Percentiles rank a stretch among this genome's conserved stretches.
phyloP scores from a whole-genome alignment of 331 rosid genomes.

The Phaseolus coccineus region DNA sequence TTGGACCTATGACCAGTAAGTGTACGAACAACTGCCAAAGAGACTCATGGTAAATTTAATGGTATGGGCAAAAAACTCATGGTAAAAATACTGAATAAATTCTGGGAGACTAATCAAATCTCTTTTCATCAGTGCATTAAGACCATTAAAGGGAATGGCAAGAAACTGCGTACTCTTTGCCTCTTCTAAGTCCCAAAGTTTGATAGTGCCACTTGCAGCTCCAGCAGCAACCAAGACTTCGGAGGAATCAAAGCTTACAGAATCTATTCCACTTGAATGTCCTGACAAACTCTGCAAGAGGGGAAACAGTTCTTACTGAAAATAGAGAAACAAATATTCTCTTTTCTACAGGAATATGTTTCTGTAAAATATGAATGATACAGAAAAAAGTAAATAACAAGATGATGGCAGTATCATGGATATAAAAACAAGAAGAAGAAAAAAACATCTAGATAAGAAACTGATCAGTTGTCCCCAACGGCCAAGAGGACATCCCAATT shows the following conservation, averaged over 20 bases:
- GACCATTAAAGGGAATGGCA: constrained; percentile 41
- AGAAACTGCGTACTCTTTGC: constrained; percentile 82
- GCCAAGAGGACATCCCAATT: too few relatives aligned
- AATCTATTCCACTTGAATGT: constrained; percentile 98
- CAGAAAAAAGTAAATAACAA: constrained; percentile 22
- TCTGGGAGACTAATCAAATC: constrained; percentile 23
- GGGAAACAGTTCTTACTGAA: constrained; percentile 48
- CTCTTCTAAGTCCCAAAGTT: constrained; percentile 99
- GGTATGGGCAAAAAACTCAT: neutral
- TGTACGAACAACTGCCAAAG: constrained; percentile 88
- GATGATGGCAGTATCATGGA: neutral
- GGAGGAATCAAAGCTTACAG: constrained; percentile 95
- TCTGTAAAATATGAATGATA: neutral
- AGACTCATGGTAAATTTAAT: constrained; percentile 25
- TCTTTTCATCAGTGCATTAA: constrained; percentile 10
- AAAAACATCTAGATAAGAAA: too few relatives aligned
- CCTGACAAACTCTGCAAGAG: constrained; percentile 91
- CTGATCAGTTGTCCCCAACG: too few relatives aligned
- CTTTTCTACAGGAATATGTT: constrained; percentile 11
- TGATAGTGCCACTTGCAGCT: constrained; percentile 97
- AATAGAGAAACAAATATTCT: neutral
- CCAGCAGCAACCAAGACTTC: constrained; percentile 98
- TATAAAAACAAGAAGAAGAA: constrained; percentile 17
- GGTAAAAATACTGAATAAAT: constrained; percentile 18
- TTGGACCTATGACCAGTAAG: constrained; percentile 99